These are phyloP conservation scores for Neonectria magnoliae DNA, from an alignment of 2,329 filamentous ascomycete species.

Conservation along the genomic window DNA sequence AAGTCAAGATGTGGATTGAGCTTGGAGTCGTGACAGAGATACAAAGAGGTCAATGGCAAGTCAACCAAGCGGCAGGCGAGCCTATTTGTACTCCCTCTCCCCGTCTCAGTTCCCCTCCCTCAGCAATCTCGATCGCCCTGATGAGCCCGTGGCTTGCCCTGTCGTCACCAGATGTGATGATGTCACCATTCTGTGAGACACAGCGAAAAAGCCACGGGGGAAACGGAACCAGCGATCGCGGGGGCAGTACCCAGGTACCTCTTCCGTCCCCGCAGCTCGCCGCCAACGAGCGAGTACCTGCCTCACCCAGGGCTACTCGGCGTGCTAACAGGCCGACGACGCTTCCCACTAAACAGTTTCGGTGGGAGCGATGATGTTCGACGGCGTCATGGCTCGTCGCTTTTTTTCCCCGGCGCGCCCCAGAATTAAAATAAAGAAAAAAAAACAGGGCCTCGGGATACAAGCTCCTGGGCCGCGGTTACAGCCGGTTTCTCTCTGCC, in stretches of 20 bases:
- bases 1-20: slow-evolving; percentile 5
- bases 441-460: not conserved
- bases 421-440: not conserved
- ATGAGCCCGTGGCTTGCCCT: slow-evolving; percentile 42
- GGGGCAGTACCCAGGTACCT: slow-evolving; percentile 10
- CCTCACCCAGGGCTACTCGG: not conserved
- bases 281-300: not conserved
- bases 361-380: slow-evolving; percentile 38
- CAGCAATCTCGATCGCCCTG: slow-evolving; percentile 39
- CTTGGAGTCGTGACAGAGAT: slow-evolving; percentile 14
- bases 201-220: not conserved
- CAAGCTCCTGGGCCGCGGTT: not conserved
- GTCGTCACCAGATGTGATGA: slow-evolving; percentile 52
- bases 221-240: slow-evolving; percentile 8
- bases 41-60: slow-evolving; percentile 8
- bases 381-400: slow-evolving; percentile 37
- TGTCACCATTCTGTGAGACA: slow-evolving; percentile 51
- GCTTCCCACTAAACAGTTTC: not conserved
- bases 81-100: slow-evolving; percentile 41
- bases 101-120: slow-evolving; percentile 1
- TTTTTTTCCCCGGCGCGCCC: slow-evolving; percentile 22
- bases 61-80: slow-evolving; percentile 12
- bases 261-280: too few species aligned
- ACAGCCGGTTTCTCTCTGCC: not conserved
- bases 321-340: slow-evolving; percentile 4